Conservation (phyloP, 2,329 filamentous ascomycete species). For the Cercospora zeina region DNA sequence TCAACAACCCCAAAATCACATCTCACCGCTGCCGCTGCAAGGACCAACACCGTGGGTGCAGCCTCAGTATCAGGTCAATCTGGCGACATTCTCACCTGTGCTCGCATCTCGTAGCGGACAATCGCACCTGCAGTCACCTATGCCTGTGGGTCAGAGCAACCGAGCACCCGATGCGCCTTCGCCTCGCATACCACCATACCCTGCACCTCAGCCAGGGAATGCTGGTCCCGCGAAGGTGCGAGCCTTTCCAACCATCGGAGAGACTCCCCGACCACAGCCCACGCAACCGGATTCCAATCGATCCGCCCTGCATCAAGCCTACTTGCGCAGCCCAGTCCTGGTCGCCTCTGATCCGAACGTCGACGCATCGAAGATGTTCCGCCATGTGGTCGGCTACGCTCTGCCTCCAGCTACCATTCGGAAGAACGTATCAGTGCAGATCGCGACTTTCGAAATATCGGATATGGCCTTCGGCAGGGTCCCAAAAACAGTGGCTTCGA, state of each 20-base stretch:
- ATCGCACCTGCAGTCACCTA: not conserved
- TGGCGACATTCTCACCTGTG: not conserved
- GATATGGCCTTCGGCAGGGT: conserved; percentile 43
- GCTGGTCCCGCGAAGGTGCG: conserved; percentile 5
- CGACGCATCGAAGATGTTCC: conserved; percentile 50
- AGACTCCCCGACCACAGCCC: conserved; percentile 40
- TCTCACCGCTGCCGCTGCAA: not conserved
- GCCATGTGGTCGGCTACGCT: conserved; percentile 57
- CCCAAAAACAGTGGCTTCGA: conserved; percentile 33
- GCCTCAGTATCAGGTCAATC: not conserved
- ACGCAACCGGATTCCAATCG: conserved; percentile 49
- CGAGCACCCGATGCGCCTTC: not conserved
- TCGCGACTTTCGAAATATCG: conserved; percentile 52
- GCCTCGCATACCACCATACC: not conserved
- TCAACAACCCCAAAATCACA: not conserved
- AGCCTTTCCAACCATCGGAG: conserved; percentile 26
- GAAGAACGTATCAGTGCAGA: conserved; percentile 42
- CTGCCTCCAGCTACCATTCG: conserved; percentile 48
- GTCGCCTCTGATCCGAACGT: conserved; percentile 9
- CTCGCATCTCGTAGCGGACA: not conserved
- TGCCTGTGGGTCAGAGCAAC: not conserved
- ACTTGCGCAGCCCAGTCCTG: conserved; percentile 57
- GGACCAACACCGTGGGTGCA: not conserved
- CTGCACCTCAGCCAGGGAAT: not conserved
- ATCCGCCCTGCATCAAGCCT: conserved; percentile 59